Evolutionary conservation across 441 rosid species (phyloP), one percentile per base, ranked within the genome.

Genomic region (Populus hybrid): DNA sequence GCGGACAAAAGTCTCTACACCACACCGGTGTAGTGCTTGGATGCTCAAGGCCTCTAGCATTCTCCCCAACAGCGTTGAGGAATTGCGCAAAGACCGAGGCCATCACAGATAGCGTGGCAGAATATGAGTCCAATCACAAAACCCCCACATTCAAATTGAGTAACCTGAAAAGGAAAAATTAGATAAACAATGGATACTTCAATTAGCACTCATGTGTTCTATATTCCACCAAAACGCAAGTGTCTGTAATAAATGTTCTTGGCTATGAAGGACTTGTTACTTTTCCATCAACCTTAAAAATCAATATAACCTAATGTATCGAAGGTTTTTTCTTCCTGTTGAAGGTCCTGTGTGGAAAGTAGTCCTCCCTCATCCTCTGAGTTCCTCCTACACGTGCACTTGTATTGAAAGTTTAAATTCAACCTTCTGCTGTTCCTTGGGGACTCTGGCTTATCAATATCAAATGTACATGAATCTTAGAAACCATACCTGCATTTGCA

Each of bases 51-150:
- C 90, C 90, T 81, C 90, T 68, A 1, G 92, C 94, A 7, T 84
- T 31, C 78, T 89, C 89, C 4, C 92, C 93, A 6, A 88, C 83
- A 6, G 92, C 94, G n/a, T 83, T 84, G 9, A 92, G 76, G 73
- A 92, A 92, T 38, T 84, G 93, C 33, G 90, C 91, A n/a, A n/a
- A n/a, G n/a, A 74, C 94, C 93, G 2, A 90, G 87, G 20, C 93
- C 94, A 73, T 92, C 94, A 4, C 92, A 88, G 20, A 92, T 76
- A n/a, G 82, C 77, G 79, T 90, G 94, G 78, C 90, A 83, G 79
- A 86, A 90, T 69, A 83, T 77, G 8, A 90, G 86, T 38, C 93
- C 97, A 24, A 88, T 86, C 76, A 86, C 91, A 67, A 89, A 89
- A 35, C 93, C 95, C 8, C 87, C 92, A 23, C 93, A 87, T 26